Conservation (phyloP, 805 yeast species). For the Ogataea zsoltii region DNA sequence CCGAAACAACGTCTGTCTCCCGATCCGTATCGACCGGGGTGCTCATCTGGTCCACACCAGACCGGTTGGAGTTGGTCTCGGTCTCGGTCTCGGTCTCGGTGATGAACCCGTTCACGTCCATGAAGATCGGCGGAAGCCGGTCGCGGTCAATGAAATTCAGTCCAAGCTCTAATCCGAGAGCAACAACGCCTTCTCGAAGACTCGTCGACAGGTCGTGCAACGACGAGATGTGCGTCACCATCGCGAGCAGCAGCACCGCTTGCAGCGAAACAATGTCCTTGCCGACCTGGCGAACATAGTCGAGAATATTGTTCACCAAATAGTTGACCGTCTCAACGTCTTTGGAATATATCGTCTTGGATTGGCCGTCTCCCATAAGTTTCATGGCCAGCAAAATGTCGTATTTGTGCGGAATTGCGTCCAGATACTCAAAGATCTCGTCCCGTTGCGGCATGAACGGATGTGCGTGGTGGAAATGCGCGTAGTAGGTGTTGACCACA, state of each 20-base stretch:
- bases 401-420: constrained; percentile 35
- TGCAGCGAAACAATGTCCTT: constrained; percentile 48
- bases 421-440: constrained; percentile 37
- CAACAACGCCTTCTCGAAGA: constrained; percentile 44
- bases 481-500: constrained; percentile 36
- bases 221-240: constrained; percentile 53
- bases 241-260: constrained; percentile 39
- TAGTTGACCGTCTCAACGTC: constrained; percentile 44
- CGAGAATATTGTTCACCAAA: constrained; percentile 35
- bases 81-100: constrained; percentile 16
- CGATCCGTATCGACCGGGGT: constrained; percentile 26
- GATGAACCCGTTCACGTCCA: constrained; percentile 37
- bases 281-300: constrained; percentile 33
- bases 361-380: constrained; percentile 50
- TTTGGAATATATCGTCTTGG: constrained; percentile 35
- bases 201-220: constrained; percentile 46
- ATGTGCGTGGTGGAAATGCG: constrained; percentile 42
- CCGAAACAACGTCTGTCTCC: constrained; percentile 14
- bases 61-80: too few relatives aligned
- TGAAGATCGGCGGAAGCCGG: constrained; percentile 25
- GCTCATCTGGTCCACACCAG: constrained; percentile 7
- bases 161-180: constrained; percentile 38
- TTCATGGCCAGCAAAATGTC: constrained; percentile 51
- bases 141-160: constrained; percentile 41
- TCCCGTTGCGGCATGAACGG: constrained; percentile 47